Conservation (phyloP, 176 grass and related monocot species). For the Alloteropsis semialata region DNA sequence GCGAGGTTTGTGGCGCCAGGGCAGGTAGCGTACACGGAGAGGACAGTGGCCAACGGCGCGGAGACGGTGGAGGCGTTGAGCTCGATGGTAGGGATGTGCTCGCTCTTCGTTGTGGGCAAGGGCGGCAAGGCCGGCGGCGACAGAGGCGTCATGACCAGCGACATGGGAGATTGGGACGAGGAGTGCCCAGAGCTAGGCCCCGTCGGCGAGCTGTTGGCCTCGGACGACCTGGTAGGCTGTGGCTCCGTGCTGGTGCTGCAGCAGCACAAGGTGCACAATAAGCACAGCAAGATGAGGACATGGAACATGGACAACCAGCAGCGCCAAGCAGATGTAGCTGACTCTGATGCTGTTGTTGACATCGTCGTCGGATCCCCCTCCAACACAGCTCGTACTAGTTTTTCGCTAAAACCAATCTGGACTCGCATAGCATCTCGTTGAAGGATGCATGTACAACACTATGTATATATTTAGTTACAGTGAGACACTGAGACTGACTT, state of each 20-base stretch:
- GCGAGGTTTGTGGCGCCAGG: constrained; percentile 43
- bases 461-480: background rate
- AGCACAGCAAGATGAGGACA: constrained; percentile 7
- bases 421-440: background rate
- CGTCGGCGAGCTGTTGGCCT: constrained; percentile 70
- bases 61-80: constrained; percentile 46
- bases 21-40: constrained; percentile 46
- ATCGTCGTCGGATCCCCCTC: background rate
- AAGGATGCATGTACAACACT: background rate
- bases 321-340: background rate
- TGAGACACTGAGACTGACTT: background rate
- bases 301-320: background rate
- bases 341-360: background rate
- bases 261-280: constrained; percentile 27
- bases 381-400: background rate
- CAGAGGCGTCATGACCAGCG: constrained; percentile 23
- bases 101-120: constrained; percentile 59
- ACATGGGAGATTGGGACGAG: constrained; percentile 55
- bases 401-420: background rate
- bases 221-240: constrained; percentile 52
- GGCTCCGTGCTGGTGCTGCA: constrained; percentile 64
- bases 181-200: constrained; percentile 69
- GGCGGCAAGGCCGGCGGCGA: background rate
- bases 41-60: constrained; percentile 41
- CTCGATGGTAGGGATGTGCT: constrained; percentile 53